Evolutionary conservation across 768 basidiomycete species (phyloP).

Genomic region (Lentinula edodes): DNA sequence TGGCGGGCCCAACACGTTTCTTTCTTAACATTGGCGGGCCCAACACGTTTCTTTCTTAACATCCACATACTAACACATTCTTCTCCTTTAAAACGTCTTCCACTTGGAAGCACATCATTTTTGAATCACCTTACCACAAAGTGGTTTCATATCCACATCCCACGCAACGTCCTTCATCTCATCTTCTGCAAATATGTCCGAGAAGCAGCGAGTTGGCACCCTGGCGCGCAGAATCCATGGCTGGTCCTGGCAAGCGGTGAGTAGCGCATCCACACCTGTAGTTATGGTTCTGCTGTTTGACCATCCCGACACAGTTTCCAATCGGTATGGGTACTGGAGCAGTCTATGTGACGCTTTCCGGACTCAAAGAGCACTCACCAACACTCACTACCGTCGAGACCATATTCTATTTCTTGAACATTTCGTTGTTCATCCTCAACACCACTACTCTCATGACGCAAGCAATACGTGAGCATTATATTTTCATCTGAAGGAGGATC

Average conservation of each 20-base stretch:
- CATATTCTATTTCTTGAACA: slow-evolving; percentile 41
- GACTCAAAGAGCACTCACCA: slow-evolving; percentile 27
- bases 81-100: neutral
- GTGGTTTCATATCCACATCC: neutral
- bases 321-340: slow-evolving; percentile 47
- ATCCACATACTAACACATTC: neutral
- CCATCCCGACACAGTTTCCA: slow-evolving; percentile 28
- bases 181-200: neutral
- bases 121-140: neutral
- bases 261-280: slow-evolving; percentile 10
- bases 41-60: neutral
- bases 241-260: slow-evolving; percentile 46
- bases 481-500: neutral
- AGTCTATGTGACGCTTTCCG: slow-evolving; percentile 42
- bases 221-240: slow-evolving; percentile 42
- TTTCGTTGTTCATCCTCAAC: slow-evolving; percentile 38
- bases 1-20: no score
- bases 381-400: slow-evolving; percentile 32
- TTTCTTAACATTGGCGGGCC: no score
- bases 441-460: slow-evolving; percentile 35
- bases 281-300: neutral
- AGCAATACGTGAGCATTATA: slow-evolving; percentile 27
- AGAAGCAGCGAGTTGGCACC: slow-evolving; percentile 20
- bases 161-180: neutral
- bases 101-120: neutral